Evolutionary conservation across 1,284 basidiomycete genomes (phyloP), one percentile per base, ranked within the genome.

Genomic region (Rhodotorula sp.): DNA sequence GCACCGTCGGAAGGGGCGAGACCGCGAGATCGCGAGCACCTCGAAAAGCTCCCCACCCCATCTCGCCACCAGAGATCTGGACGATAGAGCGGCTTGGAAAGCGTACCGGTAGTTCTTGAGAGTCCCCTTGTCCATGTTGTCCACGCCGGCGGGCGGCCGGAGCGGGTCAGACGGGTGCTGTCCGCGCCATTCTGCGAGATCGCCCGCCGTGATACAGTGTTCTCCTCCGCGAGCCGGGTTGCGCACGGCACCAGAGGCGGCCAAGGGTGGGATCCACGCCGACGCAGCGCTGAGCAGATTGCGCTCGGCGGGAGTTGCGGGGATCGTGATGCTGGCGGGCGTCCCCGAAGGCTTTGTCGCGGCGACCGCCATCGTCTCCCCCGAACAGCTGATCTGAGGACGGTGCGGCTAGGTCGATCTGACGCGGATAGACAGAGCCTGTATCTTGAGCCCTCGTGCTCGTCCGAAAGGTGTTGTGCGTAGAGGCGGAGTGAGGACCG

Each of bases 151-250:
- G 5, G 67, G 63, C 34, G 72, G 66, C 8, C 69, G 63, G 54
- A 71, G 60, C 19, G 52, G 63, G 16, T 70, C 72, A 18, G 26
- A 28, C 16, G 72, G 72, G 48, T 73, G 63, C 7, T 31, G 45
- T 1, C 26, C 38, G 23, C 54, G 19, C 69, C 69, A 73, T 6
- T 52, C 31, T 23, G 63, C 49, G 34, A 71, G 62, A 43, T 73
- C 66, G 31, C 63, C 57, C 47, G 47, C 45, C 31, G 15, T 23
- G 31, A 34, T 50, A 52, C 28, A 58, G 26, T 48, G 28, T 5
- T 38, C 26, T 18, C n/a, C 43, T 31, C n/a, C 31, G 59, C 16
- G 52, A n/a, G 18, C 34, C 48, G 28, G n/a, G 60, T 55, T 55
- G 10, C 26, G 16, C 52, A 49, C 45, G 50, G 28, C 45, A 23